Evolutionary conservation across 2,329 filamentous ascomycete species (phyloP).

Genomic region (Exophiala sp.): DNA sequence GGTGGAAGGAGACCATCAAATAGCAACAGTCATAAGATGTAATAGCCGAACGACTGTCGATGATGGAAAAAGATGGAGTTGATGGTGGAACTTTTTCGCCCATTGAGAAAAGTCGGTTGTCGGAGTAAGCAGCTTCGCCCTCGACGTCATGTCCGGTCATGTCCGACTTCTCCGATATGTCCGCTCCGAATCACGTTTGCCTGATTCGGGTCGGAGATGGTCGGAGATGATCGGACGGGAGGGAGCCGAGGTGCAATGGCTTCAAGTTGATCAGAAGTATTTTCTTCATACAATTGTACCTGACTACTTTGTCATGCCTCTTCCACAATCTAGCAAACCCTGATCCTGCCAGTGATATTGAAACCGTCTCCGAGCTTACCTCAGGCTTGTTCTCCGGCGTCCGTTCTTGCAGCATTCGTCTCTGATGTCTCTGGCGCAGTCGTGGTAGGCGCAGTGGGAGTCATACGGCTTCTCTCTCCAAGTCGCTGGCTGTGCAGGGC

Average conservation of each 20-base stretch:
- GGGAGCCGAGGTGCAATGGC: too few species aligned
- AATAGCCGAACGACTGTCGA: too few species aligned
- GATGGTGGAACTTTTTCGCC: neutral
- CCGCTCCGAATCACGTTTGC: neutral
- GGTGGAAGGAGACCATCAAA: too few species aligned
- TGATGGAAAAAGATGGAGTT: neutral
- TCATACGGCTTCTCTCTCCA: neutral
- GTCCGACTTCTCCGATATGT: slow-evolving; percentile 3
- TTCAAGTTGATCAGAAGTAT: too few species aligned
- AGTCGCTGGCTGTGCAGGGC: slow-evolving; percentile 19
- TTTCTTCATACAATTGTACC: too few species aligned
- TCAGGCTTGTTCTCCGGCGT: neutral
- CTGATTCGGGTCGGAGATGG: neutral
- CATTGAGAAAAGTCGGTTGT: neutral
- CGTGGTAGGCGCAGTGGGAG: neutral
- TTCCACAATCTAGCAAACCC: too few species aligned
- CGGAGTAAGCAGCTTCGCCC: neutral
- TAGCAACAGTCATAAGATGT: too few species aligned
- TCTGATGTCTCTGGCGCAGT: neutral
- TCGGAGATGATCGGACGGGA: neutral
- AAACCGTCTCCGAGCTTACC: neutral
- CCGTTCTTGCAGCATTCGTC: too few species aligned
- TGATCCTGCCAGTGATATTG: too few species aligned
- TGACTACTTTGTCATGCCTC: too few species aligned
- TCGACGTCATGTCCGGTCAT: neutral